These are phyloP conservation scores for Corymbia calophylla DNA, from an alignment of 441 rosid genomes.

Conservation along the genomic window DNA sequence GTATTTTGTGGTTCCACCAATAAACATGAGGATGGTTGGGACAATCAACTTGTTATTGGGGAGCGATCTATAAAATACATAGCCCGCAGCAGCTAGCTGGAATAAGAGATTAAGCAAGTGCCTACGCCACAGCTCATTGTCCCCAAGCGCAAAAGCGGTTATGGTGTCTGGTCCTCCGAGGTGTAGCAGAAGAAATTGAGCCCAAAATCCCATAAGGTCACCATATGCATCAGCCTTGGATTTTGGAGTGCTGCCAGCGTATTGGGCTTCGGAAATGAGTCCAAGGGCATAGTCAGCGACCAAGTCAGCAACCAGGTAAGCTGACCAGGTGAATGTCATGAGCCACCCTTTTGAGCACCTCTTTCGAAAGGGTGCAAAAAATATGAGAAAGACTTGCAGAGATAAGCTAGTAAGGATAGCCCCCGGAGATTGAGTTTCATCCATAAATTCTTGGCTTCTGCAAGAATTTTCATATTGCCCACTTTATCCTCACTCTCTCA, in stretches of 20 bases:
- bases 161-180: constrained; percentile 1
- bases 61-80: neutral
- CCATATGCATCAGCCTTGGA: neutral
- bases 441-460: neutral
- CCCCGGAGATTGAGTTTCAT: neutral
- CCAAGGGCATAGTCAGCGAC: neutral
- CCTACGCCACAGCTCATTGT: neutral
- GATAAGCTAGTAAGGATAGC: neutral
- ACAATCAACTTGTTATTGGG: neutral
- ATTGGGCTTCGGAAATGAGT: neutral
- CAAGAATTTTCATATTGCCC: neutral
- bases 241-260: neutral
- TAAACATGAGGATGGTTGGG: neutral
- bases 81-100: neutral
- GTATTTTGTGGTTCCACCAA: neutral
- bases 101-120: neutral
- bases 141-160: neutral
- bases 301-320: neutral
- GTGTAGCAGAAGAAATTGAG: neutral
- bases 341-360: neutral
- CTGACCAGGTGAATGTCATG: neutral
- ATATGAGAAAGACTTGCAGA: neutral
- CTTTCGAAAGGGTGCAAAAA: neutral
- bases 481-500: neutral
- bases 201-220: neutral